These are phyloP conservation scores for Trypanosoma scelopori DNA, from an alignment of 208 protist genomes.

Conservation along the genomic window DNA sequence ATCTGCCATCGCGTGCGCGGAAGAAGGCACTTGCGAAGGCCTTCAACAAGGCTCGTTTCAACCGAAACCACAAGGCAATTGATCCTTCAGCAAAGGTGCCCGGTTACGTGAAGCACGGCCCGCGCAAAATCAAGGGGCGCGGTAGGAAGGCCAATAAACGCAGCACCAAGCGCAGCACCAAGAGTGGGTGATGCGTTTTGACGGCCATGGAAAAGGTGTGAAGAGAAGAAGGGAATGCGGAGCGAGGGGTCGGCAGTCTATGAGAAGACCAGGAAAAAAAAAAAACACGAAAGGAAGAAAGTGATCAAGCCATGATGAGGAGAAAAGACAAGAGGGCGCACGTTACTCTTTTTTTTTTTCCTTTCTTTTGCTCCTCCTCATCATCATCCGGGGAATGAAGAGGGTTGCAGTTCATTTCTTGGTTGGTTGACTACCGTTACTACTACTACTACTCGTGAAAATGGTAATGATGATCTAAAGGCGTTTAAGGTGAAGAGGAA, in stretches of 20 bases:
- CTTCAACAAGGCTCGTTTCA: slow-evolving; percentile 75
- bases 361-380: no score
- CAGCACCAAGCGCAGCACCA: slow-evolving; percentile 60
- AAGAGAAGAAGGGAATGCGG: background rate
- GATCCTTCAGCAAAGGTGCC: slow-evolving; percentile 77
- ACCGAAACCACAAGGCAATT: slow-evolving; percentile 84
- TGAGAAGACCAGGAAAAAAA: slow-evolving; percentile 10
- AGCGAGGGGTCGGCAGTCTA: background rate
- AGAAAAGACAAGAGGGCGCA: no score
- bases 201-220: background rate
- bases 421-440: no score
- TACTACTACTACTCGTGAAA: no score
- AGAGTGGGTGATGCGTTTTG: slow-evolving; percentile 38
- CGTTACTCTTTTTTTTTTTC: slow-evolving; percentile 18
- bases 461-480: background rate
- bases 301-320: background rate
- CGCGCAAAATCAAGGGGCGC: slow-evolving; percentile 76
- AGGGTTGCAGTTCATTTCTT: no score
- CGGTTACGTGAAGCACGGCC: slow-evolving; percentile 75
- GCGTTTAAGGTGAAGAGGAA: slow-evolving; percentile 14
- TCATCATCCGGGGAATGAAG: background rate
- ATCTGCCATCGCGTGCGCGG: slow-evolving; percentile 58
- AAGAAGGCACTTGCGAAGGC: slow-evolving; percentile 64
- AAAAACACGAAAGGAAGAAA: slow-evolving; percentile 7
- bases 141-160: slow-evolving; percentile 87